Percentiles rank a stretch among this genome's conserved stretches.
Conservation (phyloP, 257 asterid genomes). For the Ajuga chamaepitys region DNA sequence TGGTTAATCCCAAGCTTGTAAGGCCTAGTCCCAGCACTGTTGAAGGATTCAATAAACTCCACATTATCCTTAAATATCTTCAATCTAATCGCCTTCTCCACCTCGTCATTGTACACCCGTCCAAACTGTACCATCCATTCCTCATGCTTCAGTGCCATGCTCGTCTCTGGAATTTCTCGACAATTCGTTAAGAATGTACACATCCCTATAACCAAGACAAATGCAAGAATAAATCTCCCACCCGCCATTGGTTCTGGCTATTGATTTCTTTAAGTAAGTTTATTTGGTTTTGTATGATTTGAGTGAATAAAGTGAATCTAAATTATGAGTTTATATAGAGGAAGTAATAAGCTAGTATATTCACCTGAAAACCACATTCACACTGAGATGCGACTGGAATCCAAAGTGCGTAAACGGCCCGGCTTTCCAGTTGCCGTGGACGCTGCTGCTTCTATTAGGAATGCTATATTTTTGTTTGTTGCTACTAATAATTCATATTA, state of each 20-base stretch:
- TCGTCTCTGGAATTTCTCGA: conserved; percentile 9
- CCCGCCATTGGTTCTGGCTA: neutral
- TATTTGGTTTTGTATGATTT: neutral
- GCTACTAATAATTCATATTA: too few species aligned
- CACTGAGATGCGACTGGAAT: too few species aligned
- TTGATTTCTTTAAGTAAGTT: too few species aligned
- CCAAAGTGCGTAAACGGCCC: neutral
- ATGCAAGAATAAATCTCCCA: neutral
- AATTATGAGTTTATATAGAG: neutral
- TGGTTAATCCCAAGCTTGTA: conserved; percentile 28
- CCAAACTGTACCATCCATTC: conserved; percentile 29
- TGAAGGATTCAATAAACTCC: conserved; percentile 25
- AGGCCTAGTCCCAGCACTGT: conserved; percentile 3
- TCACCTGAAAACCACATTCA: too few species aligned
- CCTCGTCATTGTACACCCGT: conserved; percentile 22
- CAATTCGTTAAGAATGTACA: neutral
- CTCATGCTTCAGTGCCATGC: conserved; percentile 20
- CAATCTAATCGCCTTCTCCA: conserved; percentile 24
- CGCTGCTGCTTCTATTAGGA: neutral
- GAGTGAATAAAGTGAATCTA: too few species aligned
- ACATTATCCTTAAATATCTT: conserved; percentile 28
- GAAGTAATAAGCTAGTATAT: too few species aligned
- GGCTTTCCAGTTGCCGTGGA: neutral
- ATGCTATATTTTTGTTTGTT: neutral
- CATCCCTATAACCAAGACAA: conserved; percentile 1